Base-by-base conservation (phyloP, 352 stramenopile species). In the Thraustochytrium sp. region DNA sequence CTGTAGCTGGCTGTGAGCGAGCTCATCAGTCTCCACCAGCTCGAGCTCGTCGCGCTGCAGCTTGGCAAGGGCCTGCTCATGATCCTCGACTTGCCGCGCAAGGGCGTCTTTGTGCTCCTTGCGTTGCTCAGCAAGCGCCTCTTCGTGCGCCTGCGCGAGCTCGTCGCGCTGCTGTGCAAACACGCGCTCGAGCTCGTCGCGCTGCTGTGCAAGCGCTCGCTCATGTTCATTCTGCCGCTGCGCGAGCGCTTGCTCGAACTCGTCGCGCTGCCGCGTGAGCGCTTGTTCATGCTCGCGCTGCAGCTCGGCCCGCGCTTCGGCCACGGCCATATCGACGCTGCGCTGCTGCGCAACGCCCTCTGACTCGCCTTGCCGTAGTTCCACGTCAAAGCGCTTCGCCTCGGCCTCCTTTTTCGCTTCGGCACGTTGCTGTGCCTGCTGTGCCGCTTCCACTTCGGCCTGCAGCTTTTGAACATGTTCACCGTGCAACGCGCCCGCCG, bases 371-470 rank as follows among this genome's bases (percentile, higher is more conserved):
- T 54, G 38, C 18, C 36, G 37, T 0, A 75, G 37, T 38, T 75
- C 62, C 18, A 75, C 62, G 4, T 75, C 62, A 34, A 48, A 34
- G 18, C 62, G 62, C 62, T 75, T 75, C 4, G 62, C 62, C n/a
- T 75, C 62, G 23, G 40, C 62, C 2, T 55, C 44, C 36, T 18
- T 51, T 31, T 75, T 54, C 36, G 23, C 26, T 23, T 75, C 62
- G 3, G 23, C n/a, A n/a, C n/a, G n/a, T n/a, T n/a, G n/a, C n/a
- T n/a, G 0, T 53, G 51, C 59, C 26, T 31, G 59, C 8, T 26
- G 59, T 4, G 36, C 9, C 51, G n/a, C 31, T 16, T 21, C 40
- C 21, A 44, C 59, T 11, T 21, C 59, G 8, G 59, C 59, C 36
- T 72, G 16, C 1, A 72, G 13, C 59, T 16, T 72, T 46, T 72